A percentile compares a stretch with the other conserved stretches of the same genome.
phyloP scores from a whole-genome alignment of 208 protist genomes.

The Hexamita inflata region DNA sequence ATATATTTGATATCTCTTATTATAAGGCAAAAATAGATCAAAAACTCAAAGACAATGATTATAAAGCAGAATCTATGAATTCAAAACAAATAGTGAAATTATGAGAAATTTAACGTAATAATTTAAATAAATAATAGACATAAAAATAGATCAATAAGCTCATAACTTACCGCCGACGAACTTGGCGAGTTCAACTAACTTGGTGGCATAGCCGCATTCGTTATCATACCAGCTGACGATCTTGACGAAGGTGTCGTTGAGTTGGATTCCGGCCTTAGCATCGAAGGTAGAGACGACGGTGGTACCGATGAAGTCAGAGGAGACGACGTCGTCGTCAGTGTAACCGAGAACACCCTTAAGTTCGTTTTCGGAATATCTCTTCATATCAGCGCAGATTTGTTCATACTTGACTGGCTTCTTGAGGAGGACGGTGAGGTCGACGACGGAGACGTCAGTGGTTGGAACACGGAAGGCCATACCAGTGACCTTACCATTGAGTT shows the following conservation, averaged over 20 bases:
- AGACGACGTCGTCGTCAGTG: constrained; percentile 93
- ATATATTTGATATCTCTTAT: too few relatives aligned
- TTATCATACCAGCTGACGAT: constrained; percentile 54
- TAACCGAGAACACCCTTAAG: constrained; percentile 83
- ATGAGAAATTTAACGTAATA: too few relatives aligned
- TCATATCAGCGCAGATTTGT: constrained; percentile 78
- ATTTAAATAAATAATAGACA: too few relatives aligned
- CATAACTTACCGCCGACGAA: constrained; percentile 16
- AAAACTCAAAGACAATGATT: too few relatives aligned
- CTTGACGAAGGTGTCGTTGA: constrained; percentile 61
- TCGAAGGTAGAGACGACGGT: constrained; percentile 87
- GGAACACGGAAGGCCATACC: constrained; percentile 96
- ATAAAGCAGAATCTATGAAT: too few relatives aligned
- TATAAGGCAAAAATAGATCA: too few relatives aligned
- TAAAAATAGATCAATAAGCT: too few relatives aligned
- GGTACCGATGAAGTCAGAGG: constrained; percentile 84
- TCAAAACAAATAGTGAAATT: too few relatives aligned
- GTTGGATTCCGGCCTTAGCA: constrained; percentile 73
- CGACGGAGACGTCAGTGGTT: constrained; percentile 87
- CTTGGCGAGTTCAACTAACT: constrained; percentile 39
- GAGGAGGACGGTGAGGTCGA: constrained; percentile 83
- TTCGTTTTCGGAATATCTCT: constrained; percentile 61
- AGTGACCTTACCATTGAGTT: constrained; percentile 62
- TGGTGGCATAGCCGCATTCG: constrained; percentile 47
- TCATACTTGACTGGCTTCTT: constrained; percentile 71